phyloP scores from a whole-genome alignment of 225 moss, liverwort and hornwort genomes.

The Pseudisothecium myosuroides region DNA sequence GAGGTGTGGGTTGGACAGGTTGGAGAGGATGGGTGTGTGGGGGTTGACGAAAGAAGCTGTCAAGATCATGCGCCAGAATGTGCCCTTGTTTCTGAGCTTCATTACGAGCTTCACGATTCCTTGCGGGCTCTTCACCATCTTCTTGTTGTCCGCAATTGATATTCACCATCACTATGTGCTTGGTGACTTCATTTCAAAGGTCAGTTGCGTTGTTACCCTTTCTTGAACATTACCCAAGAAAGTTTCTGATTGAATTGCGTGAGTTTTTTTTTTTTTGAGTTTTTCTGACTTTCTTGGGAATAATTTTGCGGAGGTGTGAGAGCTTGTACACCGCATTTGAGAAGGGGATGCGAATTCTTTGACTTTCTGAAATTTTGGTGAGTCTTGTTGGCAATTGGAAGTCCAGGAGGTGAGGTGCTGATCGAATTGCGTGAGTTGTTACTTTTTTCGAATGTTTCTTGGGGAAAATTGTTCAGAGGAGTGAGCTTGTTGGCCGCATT shows the following conservation, averaged over 20 bases:
- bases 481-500: background rate
- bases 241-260: background rate
- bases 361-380: background rate
- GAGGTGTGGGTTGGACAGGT: background rate
- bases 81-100: conserved; percentile 18
- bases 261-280: background rate
- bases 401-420: background rate
- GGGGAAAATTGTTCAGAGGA: background rate
- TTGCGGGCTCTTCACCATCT: conserved; percentile 11
- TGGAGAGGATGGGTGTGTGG: conserved; percentile 4
- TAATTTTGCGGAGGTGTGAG: too few relatives aligned
- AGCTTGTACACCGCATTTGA: background rate
- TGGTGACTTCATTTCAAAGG: conserved; percentile 24
- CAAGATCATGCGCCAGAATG: conserved; percentile 6
- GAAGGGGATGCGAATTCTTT: background rate
- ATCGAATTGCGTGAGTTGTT: background rate
- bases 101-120: conserved; percentile 30
- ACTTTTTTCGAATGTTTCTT: background rate
- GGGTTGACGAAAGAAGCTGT: conserved; percentile 21
- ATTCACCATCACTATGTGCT: conserved; percentile 15
- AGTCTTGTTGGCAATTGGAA: background rate
- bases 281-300: too few relatives aligned
- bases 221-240: background rate
- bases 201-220: background rate
- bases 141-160: conserved; percentile 11